Base-by-base conservation (phyloP, 768 basidiomycete species). In the Pisolithus albus region DNA sequence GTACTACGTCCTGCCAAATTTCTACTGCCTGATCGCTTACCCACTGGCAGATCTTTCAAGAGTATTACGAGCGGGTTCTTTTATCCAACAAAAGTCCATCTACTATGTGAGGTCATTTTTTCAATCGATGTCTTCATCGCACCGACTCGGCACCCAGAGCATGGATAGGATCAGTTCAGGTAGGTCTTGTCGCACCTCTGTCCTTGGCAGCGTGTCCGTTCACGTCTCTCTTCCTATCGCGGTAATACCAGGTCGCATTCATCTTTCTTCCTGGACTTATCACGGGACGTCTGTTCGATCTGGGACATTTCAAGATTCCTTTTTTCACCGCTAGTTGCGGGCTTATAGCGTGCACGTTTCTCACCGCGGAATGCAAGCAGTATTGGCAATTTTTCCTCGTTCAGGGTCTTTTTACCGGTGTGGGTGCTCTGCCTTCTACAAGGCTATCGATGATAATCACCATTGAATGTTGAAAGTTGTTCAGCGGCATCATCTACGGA, bases 131-230 rank as follows among this genome's bases (percentile, higher is more conserved):
- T 26, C 1, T 26, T 44, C 23, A 19, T 19, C 28, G 16, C 6
- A 36, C 21, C 55, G 32, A 57, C 34, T 7, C 53, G 47, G 2
- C 34, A 5, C n/a, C 21, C 53, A 88, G 86, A 42, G 79, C 86
- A 40, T 90, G 86, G 87, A 89, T 90, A 32, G 87, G 88, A 5
- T 89, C 87, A 1, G 69, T 83, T 21, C 86, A 88, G 70, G 86
- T 81, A 43, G 3, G 59, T 53, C 19, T 3, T 19, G 30, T 39
- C 41, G 6, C 37, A 23, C 26, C 46, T 38, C 13, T 3, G 44
- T 41, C 41, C 43, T 39, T 24, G 39, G 44, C 37, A 48, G 30
- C 46, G 28, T 34, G 2, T 13, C 34, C 13, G 34, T 11, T 34
- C 34, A 34, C 5, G 34, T 34, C 11, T 40, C n/a, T 9, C 47